Base-by-base conservation (phyloP, 2,329 filamentous ascomycete genomes). In the Fusarium setosum region DNA sequence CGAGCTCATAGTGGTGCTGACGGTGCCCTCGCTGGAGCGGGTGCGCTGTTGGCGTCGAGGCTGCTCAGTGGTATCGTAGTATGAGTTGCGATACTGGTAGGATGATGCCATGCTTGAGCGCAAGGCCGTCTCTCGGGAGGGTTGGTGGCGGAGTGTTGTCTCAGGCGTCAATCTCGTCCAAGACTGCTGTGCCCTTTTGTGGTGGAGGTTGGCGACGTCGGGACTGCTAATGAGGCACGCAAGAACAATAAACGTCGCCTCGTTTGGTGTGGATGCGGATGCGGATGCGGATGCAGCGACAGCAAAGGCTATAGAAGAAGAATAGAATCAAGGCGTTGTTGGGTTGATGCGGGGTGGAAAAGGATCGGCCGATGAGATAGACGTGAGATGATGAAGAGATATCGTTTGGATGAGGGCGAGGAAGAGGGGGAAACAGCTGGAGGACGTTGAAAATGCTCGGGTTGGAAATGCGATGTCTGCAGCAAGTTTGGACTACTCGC, bases 11-110 rank as follows among this genome's bases (percentile, higher is more conserved):
- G 89, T 90, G 68, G 93, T 97, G 85, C 92, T 95, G 78, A 94
- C 91, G 65, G 93, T 97, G 76, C 93, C 93, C 80, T 97, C 93
- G 83, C 93, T 97, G 68, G 92, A 91, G 76, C 93, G 85, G 64
- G 83, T 84, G 75, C 85, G 84, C 68, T 84, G 81, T 71, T 82
- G 80, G 72, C 80, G 80, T 70, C 80, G 80, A 63, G 77, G 65
- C 74, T 78, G 67, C 68, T 76, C 74, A 76, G 75, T 65, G 72
- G 71, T 69, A 74, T 75, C 74, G 79, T 85, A 83, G 75, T 86
- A 81, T 48, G 85, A 86, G 75, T 81, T 84, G 78, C 84, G 84
- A 69, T 84, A 83, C 68, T 86, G 82, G 66, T 82, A 77, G 66
- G 83, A 82, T 73, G 84, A 82, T 75, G 85, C 80, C 85, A 87